Base-by-base conservation (phyloP, 1,284 basidiomycete species). In the Rugosomyces carneus region DNA sequence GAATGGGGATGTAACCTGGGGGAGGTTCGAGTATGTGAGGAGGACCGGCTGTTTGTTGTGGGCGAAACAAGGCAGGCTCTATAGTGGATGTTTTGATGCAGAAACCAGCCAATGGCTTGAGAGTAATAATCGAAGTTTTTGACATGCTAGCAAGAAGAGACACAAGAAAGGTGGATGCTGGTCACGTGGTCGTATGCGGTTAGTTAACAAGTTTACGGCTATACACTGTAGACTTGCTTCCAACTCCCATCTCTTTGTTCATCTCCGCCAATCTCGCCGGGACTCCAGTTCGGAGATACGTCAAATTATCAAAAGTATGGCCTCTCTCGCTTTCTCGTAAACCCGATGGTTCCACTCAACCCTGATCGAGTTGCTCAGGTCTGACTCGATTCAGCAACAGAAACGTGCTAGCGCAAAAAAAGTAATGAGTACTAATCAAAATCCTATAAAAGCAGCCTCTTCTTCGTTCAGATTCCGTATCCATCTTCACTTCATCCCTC, bases 21-120 rank as follows among this genome's bases (percentile, higher is more conserved):
- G 53, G 36, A 21, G 65, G 61, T 42, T 66, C 62, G 16, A 67
- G 61, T 24, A 64, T 46, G 51, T 61, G 50, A 49, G n/a, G 44
- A 49, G 38, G 48, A 47, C 42, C 38, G 24, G 42, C 49, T 46
- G 13, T 16, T 29, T 27, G 9, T 9, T n/a, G 15, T 23, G 59
- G 49, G 39, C 58, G 53, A 50, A 68, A 67, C n/a, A 68, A 51
- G 5, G 66, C 67, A n/a, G 67, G 56, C 37, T 71, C 63, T 18
- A 73, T 54, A 0, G 70, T 63, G 4, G 66, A 50, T 0, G 78
- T 71, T 58, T 84, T 84, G 53, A 83, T 53, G 56, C 79, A 81
- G 59, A 81, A 82, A 11, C 75, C 81, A 9, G 81, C 62, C 7
- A 63, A 60, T n/a, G 81, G 81, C 3, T 69, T 63, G 49, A 83